These are phyloP conservation scores for Linderina pennispora DNA, from an alignment of 192 early-diverging fungal species.

Conservation along the genomic window DNA sequence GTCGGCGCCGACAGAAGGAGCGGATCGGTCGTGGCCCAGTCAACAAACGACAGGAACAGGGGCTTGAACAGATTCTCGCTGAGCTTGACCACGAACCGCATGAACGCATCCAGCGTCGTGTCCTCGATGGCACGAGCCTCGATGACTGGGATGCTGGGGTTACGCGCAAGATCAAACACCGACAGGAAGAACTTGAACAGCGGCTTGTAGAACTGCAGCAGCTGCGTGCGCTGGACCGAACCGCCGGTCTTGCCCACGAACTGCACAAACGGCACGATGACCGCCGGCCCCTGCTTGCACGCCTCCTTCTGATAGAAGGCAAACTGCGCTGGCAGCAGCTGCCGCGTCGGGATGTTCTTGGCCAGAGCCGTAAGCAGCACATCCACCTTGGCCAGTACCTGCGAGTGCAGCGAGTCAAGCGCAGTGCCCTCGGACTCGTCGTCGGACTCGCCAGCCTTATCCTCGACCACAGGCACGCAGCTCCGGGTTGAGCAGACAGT, in stretches of 20 bases:
- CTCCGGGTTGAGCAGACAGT: conserved; percentile 17
- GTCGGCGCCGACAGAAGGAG: conserved; percentile 3
- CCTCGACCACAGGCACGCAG: conserved; percentile 2
- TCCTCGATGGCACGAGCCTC: conserved; percentile 58
- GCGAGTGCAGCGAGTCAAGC: conserved; percentile 10
- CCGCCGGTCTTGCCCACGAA: conserved; percentile 62
- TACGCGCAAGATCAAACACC: conserved; percentile 53
- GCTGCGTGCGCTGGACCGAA: conserved; percentile 55
- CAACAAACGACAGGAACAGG: conserved; percentile 77
- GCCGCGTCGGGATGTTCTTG: conserved; percentile 29
- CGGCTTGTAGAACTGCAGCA: conserved; percentile 69
- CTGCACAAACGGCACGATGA: conserved; percentile 58
- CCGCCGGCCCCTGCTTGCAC: conserved; percentile 44
- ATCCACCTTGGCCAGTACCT: conserved; percentile 11
- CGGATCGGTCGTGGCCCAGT: conserved; percentile 28
- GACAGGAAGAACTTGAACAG: conserved; percentile 84
- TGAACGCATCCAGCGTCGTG: conserved; percentile 64
- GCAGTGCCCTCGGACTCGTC: neutral
- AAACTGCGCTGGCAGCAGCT: conserved; percentile 39
- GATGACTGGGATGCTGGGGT: conserved; percentile 18
- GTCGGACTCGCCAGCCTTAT: neutral
- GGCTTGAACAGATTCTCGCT: conserved; percentile 96
- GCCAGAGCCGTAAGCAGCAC: conserved; percentile 25
- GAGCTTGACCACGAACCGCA: conserved; percentile 81
- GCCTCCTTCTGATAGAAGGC: conserved; percentile 47